These are phyloP conservation scores for Aspergillus pseudoviridinutans DNA, from an alignment of 2,329 filamentous ascomycete genomes.

Conservation along the genomic window DNA sequence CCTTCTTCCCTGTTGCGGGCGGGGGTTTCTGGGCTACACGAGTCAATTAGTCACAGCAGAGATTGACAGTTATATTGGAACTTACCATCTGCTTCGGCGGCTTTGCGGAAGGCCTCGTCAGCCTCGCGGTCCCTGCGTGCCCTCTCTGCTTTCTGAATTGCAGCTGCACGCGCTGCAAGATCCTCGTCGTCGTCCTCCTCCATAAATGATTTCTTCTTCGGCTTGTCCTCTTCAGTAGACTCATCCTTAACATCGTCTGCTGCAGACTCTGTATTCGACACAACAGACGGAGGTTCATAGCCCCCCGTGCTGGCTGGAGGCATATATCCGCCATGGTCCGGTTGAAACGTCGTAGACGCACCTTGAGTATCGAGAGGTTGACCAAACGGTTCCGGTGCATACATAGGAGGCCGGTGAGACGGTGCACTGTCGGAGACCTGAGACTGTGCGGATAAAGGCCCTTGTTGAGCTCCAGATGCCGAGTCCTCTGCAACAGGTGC, in stretches of 20 bases:
- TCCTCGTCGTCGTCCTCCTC: conserved; percentile 74
- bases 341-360: conserved; percentile 16
- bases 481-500: conserved; percentile 39
- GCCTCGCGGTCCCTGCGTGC: conserved; percentile 72
- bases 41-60: conserved; percentile 45
- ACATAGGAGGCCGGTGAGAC: conserved; percentile 23
- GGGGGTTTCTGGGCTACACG: conserved; percentile 34
- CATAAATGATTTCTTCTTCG: conserved; percentile 75
- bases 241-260: conserved; percentile 50
- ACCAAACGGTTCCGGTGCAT: conserved; percentile 14
- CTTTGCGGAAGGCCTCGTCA: conserved; percentile 78
- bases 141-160: conserved; percentile 57
- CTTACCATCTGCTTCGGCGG: conserved; percentile 66
- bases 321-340: conserved; percentile 31
- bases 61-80: not conserved
- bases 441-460: conserved; percentile 10
- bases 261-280: conserved; percentile 30
- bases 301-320: conserved; percentile 24
- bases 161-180: conserved; percentile 52
- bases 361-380: conserved; percentile 18
- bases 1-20: conserved; percentile 40
- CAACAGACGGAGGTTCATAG: conserved; percentile 39
- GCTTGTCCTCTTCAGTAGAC: conserved; percentile 55
- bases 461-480: conserved; percentile 23
- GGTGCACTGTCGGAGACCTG: conserved; percentile 25